phyloP scores from a whole-genome alignment of 2,329 filamentous ascomycete species.

The Trichoderma sp. region DNA sequence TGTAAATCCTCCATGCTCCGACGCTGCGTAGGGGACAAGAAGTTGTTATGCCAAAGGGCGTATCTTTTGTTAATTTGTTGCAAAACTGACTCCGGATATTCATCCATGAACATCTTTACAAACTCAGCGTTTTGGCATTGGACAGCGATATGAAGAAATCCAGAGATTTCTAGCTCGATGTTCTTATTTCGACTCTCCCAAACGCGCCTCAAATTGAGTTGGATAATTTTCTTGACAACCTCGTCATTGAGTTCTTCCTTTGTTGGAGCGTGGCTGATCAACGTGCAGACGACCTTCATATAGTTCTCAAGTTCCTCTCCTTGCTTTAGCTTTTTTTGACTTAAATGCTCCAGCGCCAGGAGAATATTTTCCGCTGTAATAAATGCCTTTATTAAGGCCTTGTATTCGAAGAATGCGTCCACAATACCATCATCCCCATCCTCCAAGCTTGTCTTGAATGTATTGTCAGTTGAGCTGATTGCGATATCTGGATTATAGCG shows the following conservation, averaged over 20 bases:
- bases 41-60: background rate
- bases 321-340: background rate
- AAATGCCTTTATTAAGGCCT: background rate
- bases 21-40: accelerated
- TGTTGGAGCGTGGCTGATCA: background rate
- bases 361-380: background rate
- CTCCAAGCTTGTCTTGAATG: background rate
- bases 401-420: background rate
- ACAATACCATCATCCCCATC: background rate
- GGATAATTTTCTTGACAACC: background rate
- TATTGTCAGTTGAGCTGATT: background rate
- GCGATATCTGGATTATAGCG: background rate
- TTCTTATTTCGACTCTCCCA: background rate
- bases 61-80: background rate
- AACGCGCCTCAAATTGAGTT: background rate
- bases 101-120: background rate
- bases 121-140: background rate
- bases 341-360: background rate
- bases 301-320: background rate
- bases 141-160: background rate
- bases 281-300: background rate
- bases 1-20: background rate
- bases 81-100: background rate
- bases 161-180: background rate
- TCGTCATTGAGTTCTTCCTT: background rate